Conservation (phyloP, 148 eudicot genomes). For the Silene latifolia region DNA sequence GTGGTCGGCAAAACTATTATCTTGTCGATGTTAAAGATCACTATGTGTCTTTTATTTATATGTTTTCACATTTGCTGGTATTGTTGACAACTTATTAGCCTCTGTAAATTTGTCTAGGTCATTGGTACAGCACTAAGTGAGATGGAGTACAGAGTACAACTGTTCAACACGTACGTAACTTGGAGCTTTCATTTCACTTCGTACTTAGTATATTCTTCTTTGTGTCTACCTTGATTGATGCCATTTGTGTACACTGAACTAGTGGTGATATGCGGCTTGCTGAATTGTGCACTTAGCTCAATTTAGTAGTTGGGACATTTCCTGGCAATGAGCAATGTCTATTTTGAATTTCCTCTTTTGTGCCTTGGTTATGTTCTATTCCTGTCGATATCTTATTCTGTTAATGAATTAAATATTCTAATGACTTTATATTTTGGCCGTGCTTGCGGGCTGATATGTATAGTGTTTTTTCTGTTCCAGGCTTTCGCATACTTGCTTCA, state of each 20-base stretch:
- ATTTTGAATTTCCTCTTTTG: too few species aligned
- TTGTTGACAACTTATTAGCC: not conserved
- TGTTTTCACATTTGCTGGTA: not conserved
- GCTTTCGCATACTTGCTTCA: conserved; percentile 69
- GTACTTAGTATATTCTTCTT: not conserved
- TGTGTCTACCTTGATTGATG: not conserved
- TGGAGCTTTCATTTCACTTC: not conserved
- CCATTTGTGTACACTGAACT: not conserved
- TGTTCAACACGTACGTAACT: conserved; percentile 68
- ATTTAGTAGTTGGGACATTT: not conserved
- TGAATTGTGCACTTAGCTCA: not conserved
- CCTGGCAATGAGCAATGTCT: not conserved
- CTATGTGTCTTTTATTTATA: not conserved
- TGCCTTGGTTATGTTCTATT: too few species aligned
- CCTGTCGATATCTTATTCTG: not conserved
- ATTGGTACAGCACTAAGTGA: conserved; percentile 65
- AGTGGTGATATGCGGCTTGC: too few species aligned
- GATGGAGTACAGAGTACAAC: conserved; percentile 74
- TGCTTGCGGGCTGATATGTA: conserved; percentile 18
- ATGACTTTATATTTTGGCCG: not conserved
- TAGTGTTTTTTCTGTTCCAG: conserved; percentile 40
- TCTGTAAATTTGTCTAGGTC: conserved; percentile 36
- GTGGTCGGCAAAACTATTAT: not conserved
- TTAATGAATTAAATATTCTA: not conserved
- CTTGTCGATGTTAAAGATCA: not conserved